phyloP scores from a whole-genome alignment of 148 eudicot species.

The Polygonum maritimum region DNA sequence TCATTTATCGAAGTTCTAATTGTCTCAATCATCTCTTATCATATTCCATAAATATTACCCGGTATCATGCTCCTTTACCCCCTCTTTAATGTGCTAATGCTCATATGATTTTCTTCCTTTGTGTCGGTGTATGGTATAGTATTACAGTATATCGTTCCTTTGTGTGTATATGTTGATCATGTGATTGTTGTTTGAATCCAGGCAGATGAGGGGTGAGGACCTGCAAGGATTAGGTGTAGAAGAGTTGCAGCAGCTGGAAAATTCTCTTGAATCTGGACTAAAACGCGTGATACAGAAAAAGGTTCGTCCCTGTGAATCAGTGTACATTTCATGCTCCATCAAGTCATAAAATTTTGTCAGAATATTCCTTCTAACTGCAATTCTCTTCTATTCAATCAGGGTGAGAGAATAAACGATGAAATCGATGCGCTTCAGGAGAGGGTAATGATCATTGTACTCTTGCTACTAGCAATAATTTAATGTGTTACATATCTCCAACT shows the following conservation, averaged over 20 bases:
- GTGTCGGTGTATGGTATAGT: background rate
- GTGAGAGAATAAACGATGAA: slow-evolving; percentile 62
- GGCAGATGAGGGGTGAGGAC: slow-evolving; percentile 95
- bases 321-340: background rate
- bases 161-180: background rate
- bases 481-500: background rate
- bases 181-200: slow-evolving; percentile 16
- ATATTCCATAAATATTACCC: background rate
- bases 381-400: slow-evolving; percentile 28
- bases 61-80: background rate
- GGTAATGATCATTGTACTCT: slow-evolving; percentile 29
- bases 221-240: slow-evolving; percentile 68
- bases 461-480: background rate
- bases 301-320: slow-evolving; percentile 25
- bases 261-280: slow-evolving; percentile 70
- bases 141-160: background rate
- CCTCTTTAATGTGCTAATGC: background rate
- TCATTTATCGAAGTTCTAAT: too few species aligned
- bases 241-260: slow-evolving; percentile 66
- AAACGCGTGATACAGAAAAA: slow-evolving; percentile 65
- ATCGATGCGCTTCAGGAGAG: slow-evolving; percentile 61
- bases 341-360: background rate
- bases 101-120: background rate
- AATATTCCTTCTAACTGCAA: background rate
- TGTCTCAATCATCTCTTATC: background rate